A percentile compares a stretch with the other conserved stretches of the same genome.
Conservation (phyloP, 148 eudicot genomes). For the Suaeda aralocaspica region DNA sequence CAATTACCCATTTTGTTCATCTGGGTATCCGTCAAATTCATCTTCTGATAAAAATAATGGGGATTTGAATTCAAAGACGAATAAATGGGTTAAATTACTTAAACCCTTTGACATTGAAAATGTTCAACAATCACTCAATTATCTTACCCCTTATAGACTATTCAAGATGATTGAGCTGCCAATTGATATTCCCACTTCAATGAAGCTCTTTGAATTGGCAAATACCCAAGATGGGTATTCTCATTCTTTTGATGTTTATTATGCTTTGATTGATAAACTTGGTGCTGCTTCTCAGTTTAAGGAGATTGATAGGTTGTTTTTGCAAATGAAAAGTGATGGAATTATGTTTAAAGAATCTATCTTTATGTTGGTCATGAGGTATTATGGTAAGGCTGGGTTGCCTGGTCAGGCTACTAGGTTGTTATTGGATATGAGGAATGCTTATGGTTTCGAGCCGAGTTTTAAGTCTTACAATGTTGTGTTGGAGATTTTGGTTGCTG, state of each 20-base stretch:
- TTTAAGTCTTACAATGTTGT: conserved; percentile 81
- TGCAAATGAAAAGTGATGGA: conserved; percentile 80
- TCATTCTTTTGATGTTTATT: conserved; percentile 80
- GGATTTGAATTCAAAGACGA: conserved; percentile 33
- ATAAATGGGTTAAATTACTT: conserved; percentile 77
- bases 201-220: conserved; percentile 76
- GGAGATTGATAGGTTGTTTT: conserved; percentile 58
- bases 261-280: conserved; percentile 58
- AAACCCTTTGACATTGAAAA: conserved; percentile 78
- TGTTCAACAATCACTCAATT: conserved; percentile 54
- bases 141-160: conserved; percentile 65
- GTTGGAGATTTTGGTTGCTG: conserved; percentile 64
- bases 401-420: conserved; percentile 91
- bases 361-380: conserved; percentile 74
- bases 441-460: conserved; percentile 54
- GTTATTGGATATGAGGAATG: conserved; percentile 80
- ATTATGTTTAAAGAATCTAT: conserved; percentile 59
- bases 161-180: conserved; percentile 73
- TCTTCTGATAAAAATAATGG: conserved; percentile 11
- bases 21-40: conserved; percentile 24
- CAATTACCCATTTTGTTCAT: conserved; percentile 26
- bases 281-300: conserved; percentile 64
- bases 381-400: conserved; percentile 65
- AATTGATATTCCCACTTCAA: conserved; percentile 68
- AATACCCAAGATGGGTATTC: conserved; percentile 63